Evolutionary conservation across 805 yeast species (phyloP), one percentile per base, ranked within the genome.

Genomic region (Diddensiella transvaalensis): DNA sequence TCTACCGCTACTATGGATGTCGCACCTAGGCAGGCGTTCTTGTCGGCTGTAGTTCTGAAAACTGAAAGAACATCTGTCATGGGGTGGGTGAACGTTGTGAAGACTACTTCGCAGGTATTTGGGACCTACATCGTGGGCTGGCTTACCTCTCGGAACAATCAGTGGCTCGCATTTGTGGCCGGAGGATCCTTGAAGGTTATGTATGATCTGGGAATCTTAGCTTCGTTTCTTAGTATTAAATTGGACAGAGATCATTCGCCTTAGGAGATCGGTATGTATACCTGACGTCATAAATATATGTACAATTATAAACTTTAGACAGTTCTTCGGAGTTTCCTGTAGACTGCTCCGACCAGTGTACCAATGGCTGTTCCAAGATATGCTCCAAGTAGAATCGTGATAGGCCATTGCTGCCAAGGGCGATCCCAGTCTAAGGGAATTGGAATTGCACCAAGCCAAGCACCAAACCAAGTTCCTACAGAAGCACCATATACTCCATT

Each of bases 381-480:
- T 0, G 82, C 81, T 1, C 98, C 97, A 5, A 78, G 73, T 11
- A 91, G 71, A 38, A 91, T 74, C 0, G 98, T 91, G 46, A 88
- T 78, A 4, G 99, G 99, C 95, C 96, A 91, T 46, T 74, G 76
- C 66, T 91, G 99, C 99, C 99, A 91, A 22, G 85, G 87, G 59
- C 98, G 76, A 64, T 91, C 99, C 99, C 99, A 91, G 66, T 91
- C 99, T 50, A 93, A 73, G 0, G 98, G 97, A 50, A 93, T 89
- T 1, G 96, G 98, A 32, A 87, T 66, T 2, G 91, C 96, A 13
- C 98, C 97, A 1, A 88, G 56, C 98, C 98, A 91, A 4, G 90
- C 80, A 1, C 96, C 96, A 8, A 84, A 35, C 35, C 73, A 54
- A 0, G 73, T 66, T 3, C 78, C 78, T 8, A 74, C 45, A 3